Evolutionary conservation across 225 moss, liverwort and hornwort species (phyloP).

Genomic region (Pleurozium schreberi): DNA sequence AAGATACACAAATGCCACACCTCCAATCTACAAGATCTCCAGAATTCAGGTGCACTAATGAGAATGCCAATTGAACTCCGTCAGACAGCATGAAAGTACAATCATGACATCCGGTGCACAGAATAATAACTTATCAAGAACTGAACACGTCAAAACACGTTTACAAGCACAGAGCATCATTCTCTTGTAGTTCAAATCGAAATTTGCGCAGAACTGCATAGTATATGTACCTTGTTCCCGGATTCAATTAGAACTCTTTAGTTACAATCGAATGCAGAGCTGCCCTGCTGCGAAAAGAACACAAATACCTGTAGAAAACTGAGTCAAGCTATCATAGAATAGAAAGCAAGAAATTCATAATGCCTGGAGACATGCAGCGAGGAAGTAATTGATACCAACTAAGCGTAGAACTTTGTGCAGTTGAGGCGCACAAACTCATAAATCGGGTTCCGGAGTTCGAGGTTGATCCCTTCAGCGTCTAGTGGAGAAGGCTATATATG

Average conservation of each 20-base stretch:
- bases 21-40: background rate
- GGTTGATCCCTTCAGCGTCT: background rate
- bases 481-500: background rate
- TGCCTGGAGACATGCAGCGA: background rate
- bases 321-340: background rate
- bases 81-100: background rate
- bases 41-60: background rate
- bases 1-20: background rate
- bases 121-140: background rate
- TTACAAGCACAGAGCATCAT: background rate
- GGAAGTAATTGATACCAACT: background rate
- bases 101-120: background rate
- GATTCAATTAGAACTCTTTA: background rate
- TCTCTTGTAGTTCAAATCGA: background rate
- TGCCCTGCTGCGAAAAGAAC: background rate
- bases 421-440: background rate
- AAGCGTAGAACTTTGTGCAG: background rate
- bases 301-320: background rate
- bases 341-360: background rate
- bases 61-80: background rate
- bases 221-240: background rate
- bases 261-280: background rate
- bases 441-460: background rate
- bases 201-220: background rate
- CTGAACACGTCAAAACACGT: background rate